Conservation (phyloP, 306 rosid species). For the Prinsepia uniflora region DNA sequence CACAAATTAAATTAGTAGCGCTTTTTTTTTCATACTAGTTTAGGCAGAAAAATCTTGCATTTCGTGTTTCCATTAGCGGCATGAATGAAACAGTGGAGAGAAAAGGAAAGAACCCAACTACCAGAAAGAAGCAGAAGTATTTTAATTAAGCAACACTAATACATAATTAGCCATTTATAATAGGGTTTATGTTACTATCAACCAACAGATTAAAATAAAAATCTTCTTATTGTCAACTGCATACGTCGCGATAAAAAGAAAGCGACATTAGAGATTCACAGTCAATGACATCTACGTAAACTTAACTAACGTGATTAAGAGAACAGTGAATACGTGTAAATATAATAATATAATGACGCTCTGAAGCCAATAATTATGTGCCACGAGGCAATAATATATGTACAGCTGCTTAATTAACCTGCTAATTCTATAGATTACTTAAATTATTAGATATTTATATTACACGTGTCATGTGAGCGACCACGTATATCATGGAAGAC, state of each 20-base stretch:
- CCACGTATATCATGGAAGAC: too few species aligned
- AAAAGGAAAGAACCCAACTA: not conserved
- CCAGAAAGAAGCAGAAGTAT: not conserved
- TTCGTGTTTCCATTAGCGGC: not conserved
- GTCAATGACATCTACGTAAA: not conserved
- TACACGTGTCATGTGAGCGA: too few species aligned
- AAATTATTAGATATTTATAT: too few species aligned
- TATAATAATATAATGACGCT: too few species aligned
- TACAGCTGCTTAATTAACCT: too few species aligned
- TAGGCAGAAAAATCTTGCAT: not conserved
- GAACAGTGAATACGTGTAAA: too few species aligned
- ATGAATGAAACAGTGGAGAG: not conserved
- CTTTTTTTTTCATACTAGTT: too few species aligned
- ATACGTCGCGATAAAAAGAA: not conserved
- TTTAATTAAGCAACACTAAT: too few species aligned
- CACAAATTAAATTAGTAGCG: too few species aligned
- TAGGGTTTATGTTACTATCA: constrained; percentile 13
- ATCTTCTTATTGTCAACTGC: constrained; percentile 7
- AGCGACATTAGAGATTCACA: not conserved
- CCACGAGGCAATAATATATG: too few species aligned
- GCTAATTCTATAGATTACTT: too few species aligned
- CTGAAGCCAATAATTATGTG: too few species aligned
- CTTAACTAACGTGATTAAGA: not conserved
- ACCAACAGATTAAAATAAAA: not conserved
- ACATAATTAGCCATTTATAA: not conserved